Percentiles rank a stretch among this genome's conserved stretches.
Conservation (phyloP, 2,329 filamentous ascomycete genomes). For the Purpureocillium takamizusanense region DNA sequence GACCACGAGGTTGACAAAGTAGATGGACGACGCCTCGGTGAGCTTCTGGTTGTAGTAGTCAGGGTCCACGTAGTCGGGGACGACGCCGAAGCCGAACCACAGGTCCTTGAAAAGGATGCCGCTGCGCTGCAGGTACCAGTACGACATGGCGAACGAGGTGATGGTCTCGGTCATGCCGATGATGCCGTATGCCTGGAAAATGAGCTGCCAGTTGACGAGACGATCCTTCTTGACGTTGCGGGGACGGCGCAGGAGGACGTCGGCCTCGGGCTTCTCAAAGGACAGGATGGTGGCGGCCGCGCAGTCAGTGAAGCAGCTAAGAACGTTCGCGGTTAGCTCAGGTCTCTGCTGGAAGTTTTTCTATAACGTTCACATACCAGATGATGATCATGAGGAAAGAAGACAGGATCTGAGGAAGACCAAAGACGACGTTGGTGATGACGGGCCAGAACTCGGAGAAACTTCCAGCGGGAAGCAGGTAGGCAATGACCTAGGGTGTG, state of each 20-base stretch:
- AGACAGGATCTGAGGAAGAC: constrained; percentile 63
- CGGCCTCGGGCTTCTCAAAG: constrained; percentile 68
- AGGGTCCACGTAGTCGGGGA: constrained; percentile 39
- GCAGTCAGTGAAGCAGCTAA: constrained; percentile 67
- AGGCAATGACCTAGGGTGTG: constrained; percentile 39
- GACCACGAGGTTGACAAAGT: constrained; percentile 72
- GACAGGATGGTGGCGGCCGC: constrained; percentile 63
- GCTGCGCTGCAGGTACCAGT: constrained; percentile 53
- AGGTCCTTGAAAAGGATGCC: constrained; percentile 56
- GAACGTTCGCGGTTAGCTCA: constrained; percentile 8
- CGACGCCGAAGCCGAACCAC: constrained; percentile 59
- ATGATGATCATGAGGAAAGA: constrained; percentile 66
- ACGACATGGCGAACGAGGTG: constrained; percentile 55
- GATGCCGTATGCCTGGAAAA: constrained; percentile 64
- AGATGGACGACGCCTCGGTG: constrained; percentile 62
- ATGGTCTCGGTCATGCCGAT: constrained; percentile 56
- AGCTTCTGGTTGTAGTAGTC: constrained; percentile 46
- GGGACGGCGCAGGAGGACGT: constrained; percentile 61
- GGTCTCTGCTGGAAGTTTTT: background rate
- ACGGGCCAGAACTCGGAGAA: constrained; percentile 72
- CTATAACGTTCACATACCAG: constrained; percentile 33
- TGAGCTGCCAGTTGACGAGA: constrained; percentile 64
- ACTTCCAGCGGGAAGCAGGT: constrained; percentile 63
- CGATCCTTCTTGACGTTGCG: constrained; percentile 60
- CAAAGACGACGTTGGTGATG: constrained; percentile 63